Evolutionary conservation across 2,329 filamentous ascomycete genomes (phyloP), one percentile per base, ranked within the genome.

Genomic region (Penicillium sp.): DNA sequence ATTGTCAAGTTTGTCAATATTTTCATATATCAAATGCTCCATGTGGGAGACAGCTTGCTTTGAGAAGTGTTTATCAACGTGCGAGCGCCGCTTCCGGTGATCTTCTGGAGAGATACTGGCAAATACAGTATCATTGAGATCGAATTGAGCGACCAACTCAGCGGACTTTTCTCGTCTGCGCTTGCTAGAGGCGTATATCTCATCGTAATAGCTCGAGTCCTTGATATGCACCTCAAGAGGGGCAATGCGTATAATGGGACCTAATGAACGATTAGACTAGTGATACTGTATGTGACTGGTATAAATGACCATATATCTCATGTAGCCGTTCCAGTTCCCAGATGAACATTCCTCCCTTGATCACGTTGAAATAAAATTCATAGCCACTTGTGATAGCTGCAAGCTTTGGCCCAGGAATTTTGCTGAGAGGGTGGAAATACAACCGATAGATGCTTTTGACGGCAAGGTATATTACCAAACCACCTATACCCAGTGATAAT

Each of bases 161-260:
- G 46, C 44, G 33, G 67, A 67, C 56, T 72, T 72, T 30, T 72
- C 64, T 7, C 68, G 65, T 42, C 56, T 59, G 19, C 63, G 62
- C 8, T 64, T 45, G n/a, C 57, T 54, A 0, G 62, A 55, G 2
- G 66, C 62, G 47, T 74, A 75, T 14, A 75, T 62, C 16, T 67
- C 62, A 35, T 75, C 69, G 56, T 67, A 73, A 56, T 64, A 75
- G 10, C 57, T 47, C 0, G 72, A 64, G 38, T 75, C 73, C 12
- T 59, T 61, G 49, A 75, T 67, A 56, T 76, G 73, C 2, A 76
- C 44, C 54, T 76, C 73, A 22, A 63, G 58, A 1, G 73, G 72
- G 37, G 63, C 69, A 50, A 75, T 67, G 14, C 73, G 71, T 10
- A 76, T 63, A 17, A 75, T 71, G 1, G 71, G 71, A 6, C 72